Evolutionary conservation across 169 alveolate genomes (phyloP).

Genomic region (Plasmodium ovale): DNA sequence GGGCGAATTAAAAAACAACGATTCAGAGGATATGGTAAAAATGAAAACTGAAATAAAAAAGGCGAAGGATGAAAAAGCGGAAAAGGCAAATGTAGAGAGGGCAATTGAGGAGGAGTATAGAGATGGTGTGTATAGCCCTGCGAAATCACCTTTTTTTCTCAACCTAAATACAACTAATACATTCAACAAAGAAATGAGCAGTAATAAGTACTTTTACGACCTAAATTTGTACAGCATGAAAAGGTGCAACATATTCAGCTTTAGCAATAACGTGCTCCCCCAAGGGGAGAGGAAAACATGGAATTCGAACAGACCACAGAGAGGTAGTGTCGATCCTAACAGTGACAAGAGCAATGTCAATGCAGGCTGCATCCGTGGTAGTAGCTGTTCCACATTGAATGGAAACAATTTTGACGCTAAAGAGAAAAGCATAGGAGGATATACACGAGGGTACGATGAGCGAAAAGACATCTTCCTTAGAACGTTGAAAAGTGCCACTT

Average conservation of each 20-base stretch:
- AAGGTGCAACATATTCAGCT: slow-evolving; percentile 41
- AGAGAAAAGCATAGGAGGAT: background rate
- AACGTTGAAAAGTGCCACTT: background rate
- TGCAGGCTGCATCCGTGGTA: too few species aligned
- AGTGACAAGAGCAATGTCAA: background rate
- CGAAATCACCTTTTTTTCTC: too few species aligned
- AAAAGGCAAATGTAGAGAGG: too few species aligned
- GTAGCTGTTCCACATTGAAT: too few species aligned
- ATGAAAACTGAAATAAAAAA: slow-evolving; percentile 10
- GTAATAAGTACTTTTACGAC: slow-evolving; percentile 48
- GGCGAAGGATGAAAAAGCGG: background rate
- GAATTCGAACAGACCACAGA: background rate
- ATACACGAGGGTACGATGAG: background rate
- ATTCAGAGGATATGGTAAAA: too few species aligned
- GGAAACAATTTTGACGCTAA: background rate
- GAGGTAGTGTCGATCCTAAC: background rate
- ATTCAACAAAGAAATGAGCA: slow-evolving; percentile 34
- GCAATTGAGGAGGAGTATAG: background rate
- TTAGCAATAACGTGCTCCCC: slow-evolving; percentile 12
- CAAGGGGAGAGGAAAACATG: background rate
- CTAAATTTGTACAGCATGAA: slow-evolving; percentile 27
- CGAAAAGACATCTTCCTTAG: background rate
- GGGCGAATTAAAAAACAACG: too few species aligned
- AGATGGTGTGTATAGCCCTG: too few species aligned
- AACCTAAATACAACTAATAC: background rate